These are phyloP conservation scores for Xylaria sp. DNA, from an alignment of 2,329 filamentous ascomycete genomes.

Conservation along the genomic window DNA sequence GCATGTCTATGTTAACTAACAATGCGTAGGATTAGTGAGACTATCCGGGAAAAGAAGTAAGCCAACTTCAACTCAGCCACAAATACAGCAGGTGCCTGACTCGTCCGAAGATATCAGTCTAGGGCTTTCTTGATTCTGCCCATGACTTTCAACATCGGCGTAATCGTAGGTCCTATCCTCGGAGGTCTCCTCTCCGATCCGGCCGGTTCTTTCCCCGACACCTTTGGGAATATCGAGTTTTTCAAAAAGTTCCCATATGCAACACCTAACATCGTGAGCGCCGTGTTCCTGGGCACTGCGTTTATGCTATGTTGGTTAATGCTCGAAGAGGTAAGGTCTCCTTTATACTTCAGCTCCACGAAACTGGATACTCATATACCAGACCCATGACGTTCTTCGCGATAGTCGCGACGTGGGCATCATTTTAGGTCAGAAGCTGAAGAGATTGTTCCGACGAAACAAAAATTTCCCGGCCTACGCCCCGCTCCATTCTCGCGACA, in stretches of 20 bases:
- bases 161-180: conserved; percentile 67
- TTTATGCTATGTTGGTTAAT: conserved; percentile 59
- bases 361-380: conserved; percentile 25
- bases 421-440: conserved; percentile 53
- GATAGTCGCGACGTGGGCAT: conserved; percentile 57
- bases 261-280: conserved; percentile 64
- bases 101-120: conserved; percentile 52
- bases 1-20: not conserved
- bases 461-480: conserved; percentile 47
- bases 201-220: conserved; percentile 53
- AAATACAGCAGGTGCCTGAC: conserved; percentile 20
- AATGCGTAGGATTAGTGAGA: conserved; percentile 56
- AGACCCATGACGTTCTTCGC: conserved; percentile 60
- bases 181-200: conserved; percentile 59
- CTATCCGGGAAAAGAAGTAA: conserved; percentile 56
- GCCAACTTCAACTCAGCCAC: conserved; percentile 6
- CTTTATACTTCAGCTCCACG: not conserved
- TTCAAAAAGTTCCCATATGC: conserved; percentile 64
- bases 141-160: conserved; percentile 78
- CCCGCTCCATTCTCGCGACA: conserved; percentile 49
- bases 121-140: conserved; percentile 57
- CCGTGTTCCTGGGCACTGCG: conserved; percentile 57
- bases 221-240: conserved; percentile 60
- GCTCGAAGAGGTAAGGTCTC: conserved; percentile 59
- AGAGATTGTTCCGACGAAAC: conserved; percentile 43